phyloP scores from a whole-genome alignment of 768 basidiomycete species.

The Cystofilobasidium macerans region DNA sequence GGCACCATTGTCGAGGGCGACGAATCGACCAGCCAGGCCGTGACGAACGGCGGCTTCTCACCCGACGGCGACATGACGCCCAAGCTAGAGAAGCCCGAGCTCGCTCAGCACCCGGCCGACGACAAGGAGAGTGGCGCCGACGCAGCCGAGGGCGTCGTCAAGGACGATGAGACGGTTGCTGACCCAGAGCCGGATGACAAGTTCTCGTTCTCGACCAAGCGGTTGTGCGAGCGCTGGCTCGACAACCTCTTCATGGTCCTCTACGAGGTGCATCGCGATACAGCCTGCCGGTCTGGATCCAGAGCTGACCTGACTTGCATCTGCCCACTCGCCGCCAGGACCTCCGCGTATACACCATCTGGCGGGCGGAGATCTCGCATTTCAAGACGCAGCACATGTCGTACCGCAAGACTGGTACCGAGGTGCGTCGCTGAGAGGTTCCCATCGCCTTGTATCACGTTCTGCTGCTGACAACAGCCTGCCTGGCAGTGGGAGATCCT shows the following conservation, averaged over 20 bases:
- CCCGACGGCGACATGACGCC: slow-evolving; percentile 31
- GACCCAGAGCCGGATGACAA: slow-evolving; percentile 43
- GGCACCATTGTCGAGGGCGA: slow-evolving; percentile 40
- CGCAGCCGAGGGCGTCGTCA: slow-evolving; percentile 25
- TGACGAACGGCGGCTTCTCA: slow-evolving; percentile 21
- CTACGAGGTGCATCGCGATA: slow-evolving; percentile 59
- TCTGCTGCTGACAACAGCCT: not conserved
- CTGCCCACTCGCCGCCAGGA: no score
- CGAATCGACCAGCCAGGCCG: slow-evolving; percentile 14
- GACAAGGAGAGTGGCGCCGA: slow-evolving; percentile 17
- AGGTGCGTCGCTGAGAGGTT: slow-evolving; percentile 37
- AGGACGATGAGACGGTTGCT: slow-evolving; percentile 9
- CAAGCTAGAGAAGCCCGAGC: slow-evolving; percentile 35
- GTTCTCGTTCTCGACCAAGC: slow-evolving; percentile 90
- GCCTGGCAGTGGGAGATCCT: slow-evolving; percentile 72
- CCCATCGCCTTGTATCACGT: not conserved
- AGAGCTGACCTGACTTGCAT: not conserved
- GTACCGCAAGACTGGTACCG: slow-evolving; percentile 88
- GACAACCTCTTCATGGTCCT: slow-evolving; percentile 98
- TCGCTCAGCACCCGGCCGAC: slow-evolving; percentile 27
- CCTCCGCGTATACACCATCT: slow-evolving; percentile 95
- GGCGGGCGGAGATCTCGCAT: slow-evolving; percentile 94
- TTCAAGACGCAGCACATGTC: slow-evolving; percentile 98
- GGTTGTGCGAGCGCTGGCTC: slow-evolving; percentile 92
- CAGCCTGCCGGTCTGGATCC: not conserved